phyloP scores from a whole-genome alignment of 2,329 filamentous ascomycete genomes.

The Lachnellula suecica region DNA sequence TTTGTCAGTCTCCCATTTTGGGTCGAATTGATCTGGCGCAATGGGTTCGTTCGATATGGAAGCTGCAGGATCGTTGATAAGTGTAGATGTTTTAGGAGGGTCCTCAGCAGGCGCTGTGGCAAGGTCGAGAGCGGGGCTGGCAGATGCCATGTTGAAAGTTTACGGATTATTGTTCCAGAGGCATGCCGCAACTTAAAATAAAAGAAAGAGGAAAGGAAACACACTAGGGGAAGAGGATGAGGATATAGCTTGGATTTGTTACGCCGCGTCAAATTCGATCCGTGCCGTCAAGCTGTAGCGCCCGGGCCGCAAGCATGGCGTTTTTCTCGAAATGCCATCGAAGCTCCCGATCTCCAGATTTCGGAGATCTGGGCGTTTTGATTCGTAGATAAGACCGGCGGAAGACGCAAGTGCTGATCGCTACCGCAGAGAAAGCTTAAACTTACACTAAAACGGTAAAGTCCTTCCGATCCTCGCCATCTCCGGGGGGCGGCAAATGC shows the following conservation, averaged over 20 bases:
- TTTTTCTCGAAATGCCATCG: not conserved
- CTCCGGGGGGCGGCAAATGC: too few relatives aligned
- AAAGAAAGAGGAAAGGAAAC: too few relatives aligned
- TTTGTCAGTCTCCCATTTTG: conserved; percentile 48
- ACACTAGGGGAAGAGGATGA: too few relatives aligned
- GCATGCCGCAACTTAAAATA: too few relatives aligned
- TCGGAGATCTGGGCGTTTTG: not conserved
- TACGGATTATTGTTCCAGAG: too few relatives aligned
- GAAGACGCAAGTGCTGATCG: not conserved
- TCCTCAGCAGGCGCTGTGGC: conserved; percentile 15
- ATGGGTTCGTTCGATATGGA: conserved; percentile 39
- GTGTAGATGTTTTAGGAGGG: conserved; percentile 5
- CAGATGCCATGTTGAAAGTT: conserved; percentile 15
- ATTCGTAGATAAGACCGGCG: not conserved
- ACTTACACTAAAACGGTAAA: not conserved
- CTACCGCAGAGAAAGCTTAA: not conserved
- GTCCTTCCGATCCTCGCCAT: not conserved
- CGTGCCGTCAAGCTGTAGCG: too few relatives aligned
- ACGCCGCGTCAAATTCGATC: too few relatives aligned
- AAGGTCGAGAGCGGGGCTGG: conserved; percentile 13
- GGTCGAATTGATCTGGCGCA: conserved; percentile 55
- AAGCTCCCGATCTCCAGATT: not conserved
- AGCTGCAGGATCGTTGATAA: not conserved
- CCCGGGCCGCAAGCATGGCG: too few relatives aligned
- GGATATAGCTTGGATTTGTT: too few relatives aligned